Percentiles rank a stretch among this genome's conserved stretches.
Evolutionary conservation across 192 early-diverging fungal species (phyloP).

Genomic region (Coemansia sp.): DNA sequence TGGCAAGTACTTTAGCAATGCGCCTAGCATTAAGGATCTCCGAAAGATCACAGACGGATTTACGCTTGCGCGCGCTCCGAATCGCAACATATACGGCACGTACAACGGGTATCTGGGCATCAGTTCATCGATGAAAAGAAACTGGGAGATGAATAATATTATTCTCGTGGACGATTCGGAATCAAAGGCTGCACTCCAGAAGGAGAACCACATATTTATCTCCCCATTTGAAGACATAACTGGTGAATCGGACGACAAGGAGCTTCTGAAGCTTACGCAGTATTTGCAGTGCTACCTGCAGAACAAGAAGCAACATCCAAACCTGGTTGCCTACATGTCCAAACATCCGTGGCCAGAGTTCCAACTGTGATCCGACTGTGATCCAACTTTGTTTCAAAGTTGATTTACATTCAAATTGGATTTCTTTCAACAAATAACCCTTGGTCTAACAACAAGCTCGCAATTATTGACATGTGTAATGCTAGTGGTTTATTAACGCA

Average conservation of each 20-base stretch:
- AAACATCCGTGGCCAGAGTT: slow-evolving; percentile 32
- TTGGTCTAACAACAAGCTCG: too few relatives aligned
- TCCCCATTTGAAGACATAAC: slow-evolving; percentile 19
- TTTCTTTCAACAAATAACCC: too few relatives aligned
- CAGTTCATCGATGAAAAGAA: slow-evolving; percentile 8
- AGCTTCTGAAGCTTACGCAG: slow-evolving; percentile 22
- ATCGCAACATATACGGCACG: slow-evolving; percentile 15
- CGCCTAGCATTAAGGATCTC: slow-evolving; percentile 64
- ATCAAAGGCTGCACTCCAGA: slow-evolving; percentile 36
- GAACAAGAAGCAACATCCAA: slow-evolving; percentile 9
- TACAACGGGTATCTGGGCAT: slow-evolving; percentile 28
- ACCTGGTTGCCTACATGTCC: slow-evolving; percentile 28
- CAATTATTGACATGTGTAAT: too few relatives aligned
- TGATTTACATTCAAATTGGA: too few relatives aligned
- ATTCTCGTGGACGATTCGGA: slow-evolving; percentile 47
- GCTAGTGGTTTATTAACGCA: too few relatives aligned
- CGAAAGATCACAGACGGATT: slow-evolving; percentile 55
- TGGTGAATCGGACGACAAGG: slow-evolving; percentile 10
- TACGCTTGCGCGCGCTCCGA: slow-evolving; percentile 30
- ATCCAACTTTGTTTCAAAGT: not conserved
- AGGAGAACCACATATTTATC: slow-evolving; percentile 44
- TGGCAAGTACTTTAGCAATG: slow-evolving; percentile 47
- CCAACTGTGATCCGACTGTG: not conserved
- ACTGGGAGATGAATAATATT: slow-evolving; percentile 45
- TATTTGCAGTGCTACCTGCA: slow-evolving; percentile 30